Base-by-base conservation (phyloP, 2,329 filamentous ascomycete species). In the Phialophora verrucosa region DNA sequence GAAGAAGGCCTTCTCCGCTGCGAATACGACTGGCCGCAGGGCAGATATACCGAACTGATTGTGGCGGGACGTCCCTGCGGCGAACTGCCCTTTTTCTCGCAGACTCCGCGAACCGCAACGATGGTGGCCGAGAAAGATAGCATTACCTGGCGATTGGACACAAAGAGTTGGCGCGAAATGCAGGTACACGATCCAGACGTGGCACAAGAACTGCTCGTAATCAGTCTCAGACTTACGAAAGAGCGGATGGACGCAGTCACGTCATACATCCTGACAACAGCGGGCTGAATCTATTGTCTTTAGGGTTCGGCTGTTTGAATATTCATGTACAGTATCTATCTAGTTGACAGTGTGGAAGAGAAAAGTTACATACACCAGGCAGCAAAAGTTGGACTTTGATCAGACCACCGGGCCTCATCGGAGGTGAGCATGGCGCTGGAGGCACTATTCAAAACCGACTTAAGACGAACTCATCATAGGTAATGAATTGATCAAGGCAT, bases 21-120 rank as follows among this genome's bases (percentile, higher is more conserved):
- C 2, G 93, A 97, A 73, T 98, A 99, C 76, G 87, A 94, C 69
- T 84, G 96, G 35, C 93, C 95, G 0, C 95, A 98, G 76, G 95
- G 95, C 0, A 87, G 85, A 72, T 91, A 96, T 72, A 92, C 91
- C 68, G 95, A 99, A 78, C 91, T 92, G 74, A 97, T 98, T 62
- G 90, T 97, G 0, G 91, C 93, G 0, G 95, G 95, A 17, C 95
- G 95, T 1, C 97, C 95, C 0, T 98, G 94, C 73, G 95, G 95
- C 42, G 95, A 99, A 80, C 79, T 99, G 61, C 95, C 95, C 0
- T 99, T 99, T 81, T 99, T 99, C 80, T 92, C 90, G 2, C 91
- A 96, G 74, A 98, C 94, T 1, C 84, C 87, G 60, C 86, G 95
- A 20, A 98, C 93, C 3, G 93, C 93, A 1, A 97, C 91, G 0